phyloP scores from a whole-genome alignment of 495 filamentous ascomycete species.

The Tuber brumale region DNA sequence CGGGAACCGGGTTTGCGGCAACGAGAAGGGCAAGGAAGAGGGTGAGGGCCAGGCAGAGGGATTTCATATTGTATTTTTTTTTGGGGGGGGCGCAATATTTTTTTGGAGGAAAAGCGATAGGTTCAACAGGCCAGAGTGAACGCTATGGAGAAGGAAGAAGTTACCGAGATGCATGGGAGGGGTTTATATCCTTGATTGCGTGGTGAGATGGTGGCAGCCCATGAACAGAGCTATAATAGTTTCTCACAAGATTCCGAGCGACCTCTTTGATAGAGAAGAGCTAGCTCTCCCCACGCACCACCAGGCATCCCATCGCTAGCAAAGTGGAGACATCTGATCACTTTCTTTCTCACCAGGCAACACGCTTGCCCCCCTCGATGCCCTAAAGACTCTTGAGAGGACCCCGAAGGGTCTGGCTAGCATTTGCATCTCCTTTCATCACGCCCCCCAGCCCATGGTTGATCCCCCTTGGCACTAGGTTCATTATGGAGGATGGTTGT shows the following conservation, averaged over 20 bases:
- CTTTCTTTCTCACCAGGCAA: background rate
- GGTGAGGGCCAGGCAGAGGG: conserved; percentile 1
- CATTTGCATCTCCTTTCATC: background rate
- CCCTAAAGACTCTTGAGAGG: background rate
- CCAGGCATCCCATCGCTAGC: background rate
- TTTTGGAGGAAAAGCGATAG: background rate
- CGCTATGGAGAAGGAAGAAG: background rate
- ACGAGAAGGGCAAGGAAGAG: conserved; percentile 14
- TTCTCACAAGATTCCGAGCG: background rate
- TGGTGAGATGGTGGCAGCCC: background rate
- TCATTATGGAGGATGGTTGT: background rate
- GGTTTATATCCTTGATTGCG: background rate
- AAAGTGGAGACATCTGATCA: background rate
- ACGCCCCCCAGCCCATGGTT: background rate
- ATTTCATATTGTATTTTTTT: conserved; percentile 11
- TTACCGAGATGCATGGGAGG: background rate
- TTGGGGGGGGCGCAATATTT: background rate
- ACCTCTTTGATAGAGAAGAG: background rate
- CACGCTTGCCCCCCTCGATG: background rate
- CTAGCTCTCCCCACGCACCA: background rate
- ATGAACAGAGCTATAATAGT: background rate
- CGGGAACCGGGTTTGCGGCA: conserved; percentile 13
- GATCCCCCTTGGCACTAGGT: background rate
- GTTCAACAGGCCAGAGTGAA: background rate
- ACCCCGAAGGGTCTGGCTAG: background rate